Conservation (phyloP, 2,329 filamentous ascomycete species). For the Lecanicillium sp. region DNA sequence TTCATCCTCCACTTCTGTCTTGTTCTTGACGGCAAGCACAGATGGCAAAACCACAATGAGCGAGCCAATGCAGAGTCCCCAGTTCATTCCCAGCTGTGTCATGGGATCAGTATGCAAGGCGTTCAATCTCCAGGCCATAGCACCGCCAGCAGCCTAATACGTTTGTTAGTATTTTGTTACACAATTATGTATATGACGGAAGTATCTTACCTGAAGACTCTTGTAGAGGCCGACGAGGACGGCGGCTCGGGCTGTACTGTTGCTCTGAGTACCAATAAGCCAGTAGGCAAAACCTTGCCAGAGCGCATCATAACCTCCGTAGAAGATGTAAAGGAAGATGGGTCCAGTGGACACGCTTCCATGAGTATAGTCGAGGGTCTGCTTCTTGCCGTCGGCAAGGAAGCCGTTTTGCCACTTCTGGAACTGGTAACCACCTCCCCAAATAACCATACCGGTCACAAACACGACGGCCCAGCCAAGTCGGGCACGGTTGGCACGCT, state of each 20-base stretch:
- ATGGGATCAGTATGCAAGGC: constrained; percentile 25
- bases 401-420: constrained; percentile 46
- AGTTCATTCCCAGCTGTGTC: constrained; percentile 37
- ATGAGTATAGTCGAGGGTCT: constrained; percentile 39
- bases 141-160: constrained; percentile 31
- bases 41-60: constrained; percentile 33
- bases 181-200: too few relatives aligned
- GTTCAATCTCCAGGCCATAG: constrained; percentile 38
- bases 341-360: constrained; percentile 48
- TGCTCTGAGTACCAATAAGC: constrained; percentile 39
- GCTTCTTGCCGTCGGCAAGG: constrained; percentile 28
- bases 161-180: too few relatives aligned
- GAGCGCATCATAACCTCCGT: constrained; percentile 59
- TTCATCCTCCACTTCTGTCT: constrained; percentile 17
- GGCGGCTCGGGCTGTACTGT: constrained; percentile 31
- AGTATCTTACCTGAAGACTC: too few relatives aligned
- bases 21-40: constrained; percentile 28
- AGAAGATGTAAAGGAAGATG: constrained; percentile 65
- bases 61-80: constrained; percentile 36
- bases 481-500: constrained; percentile 36
- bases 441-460: constrained; percentile 42
- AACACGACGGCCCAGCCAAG: constrained; percentile 39
- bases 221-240: constrained; percentile 40
- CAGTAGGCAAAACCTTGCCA: constrained; percentile 62
- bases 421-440: constrained; percentile 58